Evolutionary conservation across 2,329 filamentous ascomycete genomes (phyloP), one percentile per base, ranked within the genome.

Genomic region (Lithohypha guttulata): DNA sequence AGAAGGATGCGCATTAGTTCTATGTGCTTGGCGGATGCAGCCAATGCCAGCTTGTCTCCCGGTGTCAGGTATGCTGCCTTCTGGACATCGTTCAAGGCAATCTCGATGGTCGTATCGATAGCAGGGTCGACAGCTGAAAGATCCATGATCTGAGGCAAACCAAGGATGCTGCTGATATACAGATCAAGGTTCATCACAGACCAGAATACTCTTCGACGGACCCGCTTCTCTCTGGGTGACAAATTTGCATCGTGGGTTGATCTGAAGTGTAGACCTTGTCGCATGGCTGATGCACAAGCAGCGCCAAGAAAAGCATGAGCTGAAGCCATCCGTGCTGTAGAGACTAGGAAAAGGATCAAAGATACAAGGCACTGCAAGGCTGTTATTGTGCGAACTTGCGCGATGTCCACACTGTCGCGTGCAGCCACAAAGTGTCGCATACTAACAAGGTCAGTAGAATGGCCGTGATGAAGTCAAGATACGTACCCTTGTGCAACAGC

Each of bases 141-240:
- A 22, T 46, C 39, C 21, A 48, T 37, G 32, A 48, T 33, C n/a
- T 27, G 35, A 4, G 46, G 46, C 18, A 48, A 36, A 19, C 46
- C 46, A 2, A 48, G 35, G 18, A 44, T 40, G 17, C 27, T 41
- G 21, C 46, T 34, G 29, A 39, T 42, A 34, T 48, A 48, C 13
- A 48, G 43, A 27, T 48, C 46, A 6, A 46, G 43, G 21, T 48
- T 48, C 34, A 46, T 40, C 5, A 44, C 41, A 6, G 42, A 41
- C 46, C 46, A 48, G 15, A 48, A 48, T 5, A 43, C 34, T 10
- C 39, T 15, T 14, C 39, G 27, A 9, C 44, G 39, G 13, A 44
- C 28, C 15, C 38, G 26, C 18, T 40, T 36, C 18, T 44, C 41
- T 7, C 29, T 22, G 3, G 37, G 18, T 19, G 37, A 33, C 2